Base-by-base conservation (phyloP, 2,329 filamentous ascomycete genomes). In the Pseudogymnoascus sp. region DNA sequence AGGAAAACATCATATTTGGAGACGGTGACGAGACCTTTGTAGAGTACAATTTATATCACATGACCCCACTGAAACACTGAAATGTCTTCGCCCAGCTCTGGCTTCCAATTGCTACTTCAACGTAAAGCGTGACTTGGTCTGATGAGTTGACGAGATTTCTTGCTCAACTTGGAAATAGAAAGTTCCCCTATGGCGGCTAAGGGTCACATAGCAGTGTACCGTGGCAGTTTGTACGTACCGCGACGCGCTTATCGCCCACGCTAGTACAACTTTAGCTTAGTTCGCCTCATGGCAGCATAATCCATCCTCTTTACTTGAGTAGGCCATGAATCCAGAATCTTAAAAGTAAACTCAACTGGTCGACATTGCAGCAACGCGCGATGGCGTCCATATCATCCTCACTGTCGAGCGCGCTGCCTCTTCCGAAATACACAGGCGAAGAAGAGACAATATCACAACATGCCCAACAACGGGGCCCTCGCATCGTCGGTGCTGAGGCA, bases 361-460 rank as follows among this genome's bases (percentile, higher is more conserved):
- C 28, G 28, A 54, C 47, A 54, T 54, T 54, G 25, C 28, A 54
- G n/a, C 47, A 54, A 54, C 50, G 57, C 67, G 73, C 62, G 64
- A 90, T 90, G 86, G 77, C 85, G 62, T 86, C 85, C 63, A 80
- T 89, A 70, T 82, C 81, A 66, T 81, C 84, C 62, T 89, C 90
- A 62, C 81, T 97, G 43, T 85, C 90, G 65, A 85, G 86, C 71
- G 86, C 89, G 62, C 80, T 97, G 43, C 93, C 93, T 3, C 92
- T 92, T 73, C 92, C 93, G 14, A 93, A 90, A 76, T 96, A 97
- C 72, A 90, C 87, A 4, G 91, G 90, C 67, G 90, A 96, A 72
- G 87, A 95, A 72, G 92, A 97, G 72, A 89, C 95, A 70, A 76
- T 88, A 34, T 87, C 87, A 22, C 76, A 79, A 30, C 84, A 88